A percentile compares a stretch with the other conserved stretches of the same genome.
These are phyloP conservation scores for Thielaviopsis punctulata DNA, from an alignment of 2,329 filamentous ascomycete species.

Conservation along the genomic window DNA sequence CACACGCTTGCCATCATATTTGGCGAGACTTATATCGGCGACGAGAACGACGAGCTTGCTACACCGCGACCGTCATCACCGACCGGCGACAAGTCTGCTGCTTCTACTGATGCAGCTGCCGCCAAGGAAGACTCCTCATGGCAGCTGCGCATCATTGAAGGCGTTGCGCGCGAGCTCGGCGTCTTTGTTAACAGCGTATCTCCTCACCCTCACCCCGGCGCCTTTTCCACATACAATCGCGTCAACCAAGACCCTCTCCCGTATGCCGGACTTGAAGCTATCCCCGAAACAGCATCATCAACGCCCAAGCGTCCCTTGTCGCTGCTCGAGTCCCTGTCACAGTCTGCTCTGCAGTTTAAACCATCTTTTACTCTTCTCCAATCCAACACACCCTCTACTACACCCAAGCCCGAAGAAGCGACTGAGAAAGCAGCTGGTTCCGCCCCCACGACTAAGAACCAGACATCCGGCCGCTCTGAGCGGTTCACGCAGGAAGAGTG, in stretches of 20 bases:
- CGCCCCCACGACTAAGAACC: neutral
- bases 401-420: neutral
- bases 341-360: slow-evolving; percentile 10
- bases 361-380: slow-evolving; percentile 14
- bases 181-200: slow-evolving; percentile 67
- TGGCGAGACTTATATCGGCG: slow-evolving; percentile 53
- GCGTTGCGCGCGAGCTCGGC: slow-evolving; percentile 74
- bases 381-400: slow-evolving; percentile 16
- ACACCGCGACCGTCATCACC: slow-evolving; percentile 28
- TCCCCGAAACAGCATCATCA: slow-evolving; percentile 31
- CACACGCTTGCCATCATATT: slow-evolving; percentile 69
- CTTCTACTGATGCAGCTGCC: slow-evolving; percentile 18
- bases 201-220: slow-evolving; percentile 55
- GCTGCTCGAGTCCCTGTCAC: slow-evolving; percentile 2
- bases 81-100: slow-evolving; percentile 16
- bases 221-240: slow-evolving; percentile 66
- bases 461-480: slow-evolving; percentile 6
- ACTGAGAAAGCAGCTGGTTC: neutral
- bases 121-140: slow-evolving; percentile 33
- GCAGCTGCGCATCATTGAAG: slow-evolving; percentile 65
- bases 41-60: slow-evolving; percentile 28
- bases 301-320: slow-evolving; percentile 13
- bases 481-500: slow-evolving; percentile 61
- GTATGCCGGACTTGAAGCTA: slow-evolving; percentile 60
- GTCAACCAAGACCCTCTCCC: slow-evolving; percentile 48